phyloP scores from a whole-genome alignment of 345 rosid species.

The Sonneratia alba region DNA sequence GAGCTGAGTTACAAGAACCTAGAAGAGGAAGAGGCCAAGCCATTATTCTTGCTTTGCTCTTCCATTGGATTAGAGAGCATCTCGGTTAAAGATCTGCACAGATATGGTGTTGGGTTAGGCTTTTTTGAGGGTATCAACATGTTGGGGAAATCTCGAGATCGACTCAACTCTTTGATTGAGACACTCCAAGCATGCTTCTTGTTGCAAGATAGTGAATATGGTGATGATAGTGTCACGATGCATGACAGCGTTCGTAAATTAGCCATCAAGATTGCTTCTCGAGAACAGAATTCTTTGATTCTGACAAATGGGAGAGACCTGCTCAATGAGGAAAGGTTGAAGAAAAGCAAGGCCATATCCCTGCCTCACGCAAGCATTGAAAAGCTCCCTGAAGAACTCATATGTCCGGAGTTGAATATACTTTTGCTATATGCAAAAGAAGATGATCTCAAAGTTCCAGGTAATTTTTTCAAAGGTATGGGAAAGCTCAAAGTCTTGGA shows the following conservation, averaged over 20 bases:
- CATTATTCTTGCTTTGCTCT: background rate
- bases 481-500: background rate
- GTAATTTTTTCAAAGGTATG: rapidly evolving
- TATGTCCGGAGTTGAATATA: rapidly evolving
- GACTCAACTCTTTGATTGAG: rapidly evolving
- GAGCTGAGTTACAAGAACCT: background rate
- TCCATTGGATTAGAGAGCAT: background rate
- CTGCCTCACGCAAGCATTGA: rapidly evolving
- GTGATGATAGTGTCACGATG: background rate
- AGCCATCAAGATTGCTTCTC: background rate
- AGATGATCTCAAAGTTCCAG: background rate
- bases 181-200: background rate
- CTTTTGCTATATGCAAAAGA: background rate
- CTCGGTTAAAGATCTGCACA: rapidly evolving
- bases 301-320: no score
- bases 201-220: background rate
- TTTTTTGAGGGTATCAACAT: background rate
- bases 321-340: background rate
- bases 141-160: background rate
- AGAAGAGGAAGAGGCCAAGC: background rate
- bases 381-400: rapidly evolving
- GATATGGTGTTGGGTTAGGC: background rate
- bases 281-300: background rate
- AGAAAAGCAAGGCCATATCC: background rate
- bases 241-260: background rate